These are phyloP conservation scores for Phytopythium cucurbitacearum DNA, from an alignment of 352 stramenopile species.

Conservation along the genomic window DNA sequence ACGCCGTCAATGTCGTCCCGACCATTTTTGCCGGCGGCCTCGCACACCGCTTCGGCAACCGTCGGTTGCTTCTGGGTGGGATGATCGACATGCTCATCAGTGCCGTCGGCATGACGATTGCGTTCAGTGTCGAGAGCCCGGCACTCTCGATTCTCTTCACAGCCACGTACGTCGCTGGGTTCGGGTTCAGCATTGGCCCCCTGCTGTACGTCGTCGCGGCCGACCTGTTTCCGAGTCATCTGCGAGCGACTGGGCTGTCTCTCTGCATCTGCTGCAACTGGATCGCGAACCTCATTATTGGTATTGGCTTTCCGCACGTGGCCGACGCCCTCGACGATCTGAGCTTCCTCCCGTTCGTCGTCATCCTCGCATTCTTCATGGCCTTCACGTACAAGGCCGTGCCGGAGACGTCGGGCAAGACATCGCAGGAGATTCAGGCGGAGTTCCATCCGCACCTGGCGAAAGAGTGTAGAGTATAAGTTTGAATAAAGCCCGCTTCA, in stretches of 20 bases:
- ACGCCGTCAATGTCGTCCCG: conserved; percentile 11
- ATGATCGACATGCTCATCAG: conserved; percentile 16
- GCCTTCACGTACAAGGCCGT: conserved; percentile 16
- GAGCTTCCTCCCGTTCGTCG: conserved; percentile 19
- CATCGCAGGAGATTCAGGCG: conserved; percentile 19
- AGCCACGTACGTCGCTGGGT: conserved; percentile 21
- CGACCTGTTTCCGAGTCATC: conserved; percentile 14
- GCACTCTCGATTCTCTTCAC: conserved; percentile 20
- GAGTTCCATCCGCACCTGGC: conserved; percentile 14
- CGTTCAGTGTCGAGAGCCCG: conserved; percentile 11
- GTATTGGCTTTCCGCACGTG: conserved; percentile 22
- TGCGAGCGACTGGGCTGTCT: conserved; percentile 17
- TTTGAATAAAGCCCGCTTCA: too few relatives aligned
- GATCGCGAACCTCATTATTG: conserved; percentile 17
- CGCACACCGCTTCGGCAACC: conserved; percentile 8
- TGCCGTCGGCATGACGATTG: conserved; percentile 18
- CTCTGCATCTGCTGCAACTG: conserved; percentile 18
- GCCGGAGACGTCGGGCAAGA: conserved; percentile 22
- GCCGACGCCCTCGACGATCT: conserved; percentile 13
- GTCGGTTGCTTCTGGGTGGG: conserved; percentile 9
- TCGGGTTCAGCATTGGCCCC: conserved; percentile 15
- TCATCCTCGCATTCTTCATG: conserved; percentile 9
- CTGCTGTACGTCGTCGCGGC: conserved; percentile 21
- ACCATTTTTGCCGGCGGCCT: conserved; percentile 7
- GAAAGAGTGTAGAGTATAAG: conserved; percentile 4